Base-by-base conservation (phyloP, 1,284 basidiomycete genomes). In the Sanghuangporus baumii region DNA sequence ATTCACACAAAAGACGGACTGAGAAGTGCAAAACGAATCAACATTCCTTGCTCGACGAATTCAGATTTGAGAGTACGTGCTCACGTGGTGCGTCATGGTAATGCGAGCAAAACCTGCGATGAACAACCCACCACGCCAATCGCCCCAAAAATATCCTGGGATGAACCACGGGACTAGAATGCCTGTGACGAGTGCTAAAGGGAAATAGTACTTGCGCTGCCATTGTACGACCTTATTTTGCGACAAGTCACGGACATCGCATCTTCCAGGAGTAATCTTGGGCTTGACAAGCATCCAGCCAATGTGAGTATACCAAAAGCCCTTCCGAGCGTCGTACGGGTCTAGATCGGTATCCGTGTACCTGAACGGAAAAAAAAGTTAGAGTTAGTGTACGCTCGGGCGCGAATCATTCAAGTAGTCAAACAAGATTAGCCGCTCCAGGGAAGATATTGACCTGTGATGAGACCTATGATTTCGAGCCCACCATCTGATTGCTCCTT, bases 401-500 rank as follows among this genome's bases (percentile, higher is more conserved):
- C 31, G 52, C 11, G 52, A 54, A 54, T 54, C 52, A 34, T 36
- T 54, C 52, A 37, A 36, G 18, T 12, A 37, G 36, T 54, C 52
- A 37, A 54, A 54, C 36, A 37, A 54, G 52, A 54, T 54, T 36
- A 31, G 52, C 31, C 23, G 52, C 52, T 16, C 36, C 16, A 54
- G 31, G 36, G 36, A 34, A 37, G 16, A 14, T 37, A 47, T 50
- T 60, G 52, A 64, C 59, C 93, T 84, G 74, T 95, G 93, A 74
- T 96, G 94, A 46, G 93, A 91, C 62, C 94, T 87, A 75, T 96
- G 94, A 38, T 89, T 85, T 60, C 91, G 84, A n/a, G 91, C 86
- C 94, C 94, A 96, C 93, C 93, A 96, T 70, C 85, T 87, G 74
- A 91, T 91, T 11, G 92, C 93, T 0, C 94, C 94, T 76, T 96